Evolutionary conservation across 1,284 basidiomycete genomes (phyloP), one percentile per base, ranked within the genome.

Genomic region (Boletellus sp.): DNA sequence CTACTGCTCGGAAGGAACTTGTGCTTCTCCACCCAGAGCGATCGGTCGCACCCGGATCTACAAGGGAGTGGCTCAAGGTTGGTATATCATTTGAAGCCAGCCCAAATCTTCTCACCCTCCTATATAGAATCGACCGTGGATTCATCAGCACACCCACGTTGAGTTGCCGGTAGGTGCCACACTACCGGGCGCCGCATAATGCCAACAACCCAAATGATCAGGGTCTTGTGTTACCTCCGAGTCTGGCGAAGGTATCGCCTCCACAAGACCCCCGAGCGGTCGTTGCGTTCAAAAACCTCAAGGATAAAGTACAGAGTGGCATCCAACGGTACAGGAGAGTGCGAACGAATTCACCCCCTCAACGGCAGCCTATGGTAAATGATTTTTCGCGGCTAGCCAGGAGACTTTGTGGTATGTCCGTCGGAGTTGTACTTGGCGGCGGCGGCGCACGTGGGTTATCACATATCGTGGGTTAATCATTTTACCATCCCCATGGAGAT

Each of bases 1-100:
- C 94, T 1, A 99, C 94, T 0, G 95, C 96, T 14, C 74, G 96
- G 51, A 99, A 99, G 67, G 95, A 99, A 67, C 80, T 99, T 23
- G 86, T 99, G 4, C 73, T 99, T 8, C 74, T 99, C 9, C 95
- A 99, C 62, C 85, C 94, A 3, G 92, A 97, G 60, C 82, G 94
- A 27, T 87, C 84, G 25, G 92, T 99, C 3, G 73, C 80, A 3
- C 87, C 94, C 3, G 95, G 96, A 3, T 94, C 91, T 9, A 99
- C 96, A 22, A 80, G 95, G 43, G 88, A 91, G 64, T 99, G 95
- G 95, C 76, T 99, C 37, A 94, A 94, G 78, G 91, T 91, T 45
- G 36, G 70, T 60, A n/a, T 43, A 41, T 33, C 43, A 41, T 33
- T 13, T 27, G 41, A 17, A 10, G 9, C 36, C 16, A 44, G 29